Evolutionary conservation across 768 basidiomycete genomes (phyloP), one percentile per base, ranked within the genome.

Genomic region (Phaeotremella skinneri): DNA sequence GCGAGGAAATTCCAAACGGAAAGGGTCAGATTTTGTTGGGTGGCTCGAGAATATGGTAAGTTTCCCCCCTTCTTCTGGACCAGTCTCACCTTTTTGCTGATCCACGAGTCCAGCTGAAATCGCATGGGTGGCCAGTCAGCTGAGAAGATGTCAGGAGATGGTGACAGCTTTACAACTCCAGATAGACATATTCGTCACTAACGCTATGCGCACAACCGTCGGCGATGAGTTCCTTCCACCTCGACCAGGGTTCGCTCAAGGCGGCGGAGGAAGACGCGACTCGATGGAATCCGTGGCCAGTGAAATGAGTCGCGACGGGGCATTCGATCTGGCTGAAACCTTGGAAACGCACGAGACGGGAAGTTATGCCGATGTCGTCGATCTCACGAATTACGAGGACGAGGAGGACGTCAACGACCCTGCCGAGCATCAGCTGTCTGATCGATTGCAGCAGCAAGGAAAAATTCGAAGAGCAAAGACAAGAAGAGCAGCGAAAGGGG

Each of bases 301-400:
- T 39, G 52, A 70, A 21, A 63, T 70, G 61, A 65, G 63, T 32
- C 56, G 58, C 11, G 66, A 63, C 47, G 26, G 52, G 6, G 50
- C 55, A 9, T 49, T 51, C 3, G 73, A 71, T n/a, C 25, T 55
- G 34, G 61, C 64, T 17, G 52, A 61, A 45, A 51, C 53, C 11
- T 55, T 53, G 25, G 62, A 62, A 48, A 29, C 50, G 52, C 52
- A 56, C 27, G 32, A 66, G 21, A 45, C 59, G 2, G 52, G 52
- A 5, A 57, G 54, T 27, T 68, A 66, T 50, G 60, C 65, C 9
- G 70, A 72, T 29, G 80, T 83, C 1, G 76, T 87, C 3, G 87
- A 89, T 63, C 76, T 87, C 58, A 87, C 87, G 3, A 86, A 88
- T 67, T 90, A 88, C 68, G 87, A 89, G 59, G 88, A 87, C 25